Conservation (phyloP, 1,284 basidiomycete genomes). For the Trichosporon sp. region DNA sequence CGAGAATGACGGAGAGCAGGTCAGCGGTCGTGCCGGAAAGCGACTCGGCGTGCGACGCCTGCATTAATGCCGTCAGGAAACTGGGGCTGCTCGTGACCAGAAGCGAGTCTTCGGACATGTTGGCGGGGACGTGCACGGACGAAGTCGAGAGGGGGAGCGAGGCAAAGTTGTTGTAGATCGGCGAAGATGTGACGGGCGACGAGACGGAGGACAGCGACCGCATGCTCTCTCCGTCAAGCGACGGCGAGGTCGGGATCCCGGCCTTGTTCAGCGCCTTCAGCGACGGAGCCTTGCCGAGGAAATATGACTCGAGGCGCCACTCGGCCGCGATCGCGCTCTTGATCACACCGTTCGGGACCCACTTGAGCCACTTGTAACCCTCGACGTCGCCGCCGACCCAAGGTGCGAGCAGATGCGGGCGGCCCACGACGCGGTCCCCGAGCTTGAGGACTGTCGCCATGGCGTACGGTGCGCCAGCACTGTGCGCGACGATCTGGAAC, state of each 20-base stretch:
- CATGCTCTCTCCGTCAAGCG: conserved; percentile 24
- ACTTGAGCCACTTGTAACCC: conserved; percentile 95
- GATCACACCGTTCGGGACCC: conserved; percentile 88
- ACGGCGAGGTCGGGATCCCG: conserved; percentile 23
- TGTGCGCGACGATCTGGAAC: conserved; percentile 91
- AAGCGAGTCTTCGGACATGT: conserved; percentile 6
- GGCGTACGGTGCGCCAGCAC: conserved; percentile 94
- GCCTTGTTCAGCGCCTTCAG: conserved; percentile 37
- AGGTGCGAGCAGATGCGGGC: conserved; percentile 88
- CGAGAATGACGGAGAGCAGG: conserved; percentile 78
- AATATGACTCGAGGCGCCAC: conserved; percentile 95
- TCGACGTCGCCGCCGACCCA: conserved; percentile 87
- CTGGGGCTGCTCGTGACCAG: conserved; percentile 34
- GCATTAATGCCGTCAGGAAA: conserved; percentile 72
- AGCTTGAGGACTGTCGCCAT: conserved; percentile 78
- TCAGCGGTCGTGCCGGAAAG: conserved; percentile 87
- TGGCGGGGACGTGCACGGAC: not conserved
- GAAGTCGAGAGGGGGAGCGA: conserved; percentile 8
- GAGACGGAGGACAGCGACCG: not conserved
- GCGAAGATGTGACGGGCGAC: conserved; percentile 10
- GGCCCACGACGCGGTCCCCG: conserved; percentile 75
- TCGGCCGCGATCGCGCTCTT: conserved; percentile 96
- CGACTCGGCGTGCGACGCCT: conserved; percentile 92
- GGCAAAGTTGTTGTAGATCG: conserved; percentile 18
- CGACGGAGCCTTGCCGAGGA: conserved; percentile 88